These are phyloP conservation scores for Termitomyces sp. DNA, from an alignment of 768 basidiomycete genomes.

Conservation along the genomic window DNA sequence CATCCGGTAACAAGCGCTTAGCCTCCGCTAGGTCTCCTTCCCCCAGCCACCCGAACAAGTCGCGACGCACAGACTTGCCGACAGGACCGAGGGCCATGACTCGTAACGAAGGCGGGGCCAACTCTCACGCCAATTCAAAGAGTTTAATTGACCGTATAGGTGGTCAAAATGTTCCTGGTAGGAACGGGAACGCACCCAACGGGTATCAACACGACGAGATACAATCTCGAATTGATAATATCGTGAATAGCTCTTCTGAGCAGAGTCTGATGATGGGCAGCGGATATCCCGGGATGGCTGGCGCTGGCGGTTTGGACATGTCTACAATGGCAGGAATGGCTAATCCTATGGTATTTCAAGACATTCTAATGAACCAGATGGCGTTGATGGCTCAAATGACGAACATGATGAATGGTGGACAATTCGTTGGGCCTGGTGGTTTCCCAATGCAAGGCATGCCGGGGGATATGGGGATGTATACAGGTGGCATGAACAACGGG, in stretches of 20 bases:
- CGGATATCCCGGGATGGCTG: conserved; percentile 38
- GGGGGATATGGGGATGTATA: conserved; percentile 49
- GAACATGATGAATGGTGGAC: conserved; percentile 66
- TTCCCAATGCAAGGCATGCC: conserved; percentile 58
- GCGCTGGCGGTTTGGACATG: conserved; percentile 56
- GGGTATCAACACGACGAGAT: conserved; percentile 59
- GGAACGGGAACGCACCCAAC: conserved; percentile 26
- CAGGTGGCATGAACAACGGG: conserved; percentile 32
- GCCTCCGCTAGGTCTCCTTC: conserved; percentile 67
- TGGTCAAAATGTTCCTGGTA: conserved; percentile 37
- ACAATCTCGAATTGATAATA: conserved; percentile 74
- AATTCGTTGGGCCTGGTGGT: conserved; percentile 50
- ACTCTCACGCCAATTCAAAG: conserved; percentile 32
- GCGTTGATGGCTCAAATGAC: conserved; percentile 94
- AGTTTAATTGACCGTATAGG: conserved; percentile 85
- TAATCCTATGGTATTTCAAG: conserved; percentile 74
- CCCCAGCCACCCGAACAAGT: conserved; percentile 61
- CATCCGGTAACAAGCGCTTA: conserved; percentile 55
- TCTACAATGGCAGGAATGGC: conserved; percentile 50
- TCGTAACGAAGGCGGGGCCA: conserved; percentile 30
- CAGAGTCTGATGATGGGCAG: conserved; percentile 53
- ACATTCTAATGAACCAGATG: conserved; percentile 91
- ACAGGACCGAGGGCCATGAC: conserved; percentile 85
- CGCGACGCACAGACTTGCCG: conserved; percentile 71
- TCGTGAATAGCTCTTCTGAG: conserved; percentile 53